A percentile compares a stretch with the other conserved stretches of the same genome.
Evolutionary conservation across 1,139 yeast genomes (phyloP).

Genomic region (Suhomyces ambrosiae): DNA sequence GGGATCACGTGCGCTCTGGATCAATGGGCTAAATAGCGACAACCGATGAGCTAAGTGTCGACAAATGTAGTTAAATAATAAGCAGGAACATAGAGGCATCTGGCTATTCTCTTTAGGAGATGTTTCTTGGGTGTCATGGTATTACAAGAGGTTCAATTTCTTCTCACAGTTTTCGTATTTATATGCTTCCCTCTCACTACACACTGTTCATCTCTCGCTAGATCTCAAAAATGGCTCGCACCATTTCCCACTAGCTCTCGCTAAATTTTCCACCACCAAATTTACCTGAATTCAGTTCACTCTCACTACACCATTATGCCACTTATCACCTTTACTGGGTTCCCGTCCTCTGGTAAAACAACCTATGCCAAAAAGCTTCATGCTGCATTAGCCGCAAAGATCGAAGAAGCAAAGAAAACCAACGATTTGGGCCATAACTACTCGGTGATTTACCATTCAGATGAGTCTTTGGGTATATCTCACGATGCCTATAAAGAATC

Average conservation of each 20-base stretch:
- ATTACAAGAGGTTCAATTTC: too few species aligned
- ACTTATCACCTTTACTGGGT: slow-evolving; percentile 77
- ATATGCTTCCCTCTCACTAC: not conserved
- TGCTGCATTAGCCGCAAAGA: slow-evolving; percentile 48
- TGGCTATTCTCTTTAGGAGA: too few species aligned
- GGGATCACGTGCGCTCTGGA: too few species aligned
- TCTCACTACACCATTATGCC: slow-evolving; percentile 60
- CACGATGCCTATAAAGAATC: slow-evolving; percentile 72
- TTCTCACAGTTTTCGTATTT: too few species aligned
- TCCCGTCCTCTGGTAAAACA: slow-evolving; percentile 84
- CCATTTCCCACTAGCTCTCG: not conserved
- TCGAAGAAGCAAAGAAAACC: slow-evolving; percentile 37
- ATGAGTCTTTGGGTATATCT: slow-evolving; percentile 72
- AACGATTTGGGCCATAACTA: slow-evolving; percentile 54
- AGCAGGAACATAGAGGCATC: too few species aligned
- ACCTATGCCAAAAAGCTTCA: slow-evolving; percentile 65
- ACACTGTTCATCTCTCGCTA: slow-evolving; percentile 2
- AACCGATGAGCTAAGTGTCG: too few species aligned
- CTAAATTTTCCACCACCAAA: not conserved
- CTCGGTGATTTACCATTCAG: slow-evolving; percentile 70
- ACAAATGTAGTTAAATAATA: too few species aligned
- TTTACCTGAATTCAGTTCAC: slow-evolving; percentile 1
- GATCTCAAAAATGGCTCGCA: not conserved
- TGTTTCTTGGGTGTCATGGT: too few species aligned
- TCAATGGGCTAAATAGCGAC: too few species aligned